Evolutionary conservation across 2,329 filamentous ascomycete genomes (phyloP), one percentile per base, ranked within the genome.

Genomic region (Zalaria sp.): DNA sequence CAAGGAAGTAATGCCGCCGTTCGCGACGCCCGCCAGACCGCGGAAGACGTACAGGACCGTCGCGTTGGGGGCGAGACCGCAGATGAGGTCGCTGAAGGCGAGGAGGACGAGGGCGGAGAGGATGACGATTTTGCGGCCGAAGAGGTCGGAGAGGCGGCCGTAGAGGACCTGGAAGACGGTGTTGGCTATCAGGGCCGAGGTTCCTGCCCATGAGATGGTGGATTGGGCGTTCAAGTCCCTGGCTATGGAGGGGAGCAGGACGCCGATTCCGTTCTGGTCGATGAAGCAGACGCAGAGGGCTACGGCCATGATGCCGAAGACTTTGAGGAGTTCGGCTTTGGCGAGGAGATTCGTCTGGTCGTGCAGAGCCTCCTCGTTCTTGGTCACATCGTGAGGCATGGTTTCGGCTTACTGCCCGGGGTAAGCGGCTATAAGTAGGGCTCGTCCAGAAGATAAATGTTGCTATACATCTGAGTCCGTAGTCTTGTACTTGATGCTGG

Each of bases 161-260:
- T 80, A 80, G 0, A 81, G 64, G 45, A 79, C 73, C 47, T 77
- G 76, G 47, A 80, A 81, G 29, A 73, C 70, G 0, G 77, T 79
- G 44, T 72, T 73, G 27, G 71, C 71, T 37, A 76, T 68, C 36
- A 76, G 55, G 3, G 66, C 65, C 5, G 69, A 66, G 0, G 69
- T 73, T 5, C 69, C 70, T 1, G 68, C 68, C 72, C 71, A 75
- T 1, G 68, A 65, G 37, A 78, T 77, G 2, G 69, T 69, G n/a
- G 61, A 61, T 44, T 59, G 57, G 1, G 62, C 56, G 55, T 61
- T 42, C 2, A 64, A 49, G 11, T 61, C 57, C n/a, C 49, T 49
- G 8, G 55, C 58, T 25, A 64, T 61, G 8, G 56, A 53, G 7
- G 60, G 51, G 37, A 63, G 46, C 46, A 62, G 43, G 43, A 63